phyloP scores from a whole-genome alignment of 2,329 filamentous ascomycete species.

The Aspergillus fumigatiaffinis region DNA sequence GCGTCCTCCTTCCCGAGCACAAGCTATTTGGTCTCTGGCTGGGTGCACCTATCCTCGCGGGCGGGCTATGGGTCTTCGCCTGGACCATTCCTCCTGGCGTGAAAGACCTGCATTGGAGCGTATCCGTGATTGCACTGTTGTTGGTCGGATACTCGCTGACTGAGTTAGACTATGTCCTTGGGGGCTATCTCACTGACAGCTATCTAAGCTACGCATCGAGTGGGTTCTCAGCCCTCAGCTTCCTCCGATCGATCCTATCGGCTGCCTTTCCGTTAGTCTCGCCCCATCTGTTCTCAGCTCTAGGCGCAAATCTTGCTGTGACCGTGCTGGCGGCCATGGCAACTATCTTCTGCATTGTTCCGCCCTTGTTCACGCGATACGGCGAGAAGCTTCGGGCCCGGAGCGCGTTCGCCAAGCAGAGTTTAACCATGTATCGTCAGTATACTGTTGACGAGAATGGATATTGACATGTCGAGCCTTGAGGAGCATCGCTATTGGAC shows the following conservation, averaged over 20 bases:
- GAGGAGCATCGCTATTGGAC: background rate
- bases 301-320: slow-evolving; percentile 36
- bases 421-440: slow-evolving; percentile 23
- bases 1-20: slow-evolving; percentile 39
- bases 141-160: slow-evolving; percentile 46
- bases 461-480: slow-evolving; percentile 8
- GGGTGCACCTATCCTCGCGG: slow-evolving; percentile 42
- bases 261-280: slow-evolving; percentile 40
- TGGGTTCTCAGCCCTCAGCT: slow-evolving; percentile 39
- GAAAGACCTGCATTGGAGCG: slow-evolving; percentile 32
- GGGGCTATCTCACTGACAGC: slow-evolving; percentile 43
- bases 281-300: slow-evolving; percentile 32
- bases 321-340: slow-evolving; percentile 39
- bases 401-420: slow-evolving; percentile 34
- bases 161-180: slow-evolving; percentile 41
- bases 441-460: slow-evolving; percentile 24
- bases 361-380: slow-evolving; percentile 31
- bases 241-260: slow-evolving; percentile 36
- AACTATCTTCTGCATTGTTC: slow-evolving; percentile 35
- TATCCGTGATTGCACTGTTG: slow-evolving; percentile 37
- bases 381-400: slow-evolving; percentile 29
- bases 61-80: slow-evolving; percentile 45
- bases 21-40: slow-evolving; percentile 47
- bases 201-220: slow-evolving; percentile 44
- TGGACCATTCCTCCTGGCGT: slow-evolving; percentile 44